Conservation (phyloP, 2,329 filamentous ascomycete genomes). For the Ceratocystis cubensis region DNA sequence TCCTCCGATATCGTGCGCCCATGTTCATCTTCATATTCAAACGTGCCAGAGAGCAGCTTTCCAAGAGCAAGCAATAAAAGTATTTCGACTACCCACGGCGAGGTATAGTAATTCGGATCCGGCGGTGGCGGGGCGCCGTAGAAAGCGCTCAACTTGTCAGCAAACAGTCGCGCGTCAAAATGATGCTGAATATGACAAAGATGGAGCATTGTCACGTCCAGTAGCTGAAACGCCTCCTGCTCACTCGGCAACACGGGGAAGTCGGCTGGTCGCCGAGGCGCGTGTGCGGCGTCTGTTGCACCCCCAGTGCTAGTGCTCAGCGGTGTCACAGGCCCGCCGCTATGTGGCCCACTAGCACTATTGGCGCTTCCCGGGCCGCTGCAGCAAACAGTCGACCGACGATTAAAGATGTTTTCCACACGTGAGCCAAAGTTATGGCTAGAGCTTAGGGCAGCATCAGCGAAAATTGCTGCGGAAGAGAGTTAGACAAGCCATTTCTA, state of each 20-base stretch:
- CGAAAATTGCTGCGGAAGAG: slow-evolving; percentile 20
- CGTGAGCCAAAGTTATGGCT: slow-evolving; percentile 23
- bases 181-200: slow-evolving; percentile 25
- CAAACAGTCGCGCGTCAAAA: slow-evolving; percentile 23
- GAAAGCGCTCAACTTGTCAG: slow-evolving; percentile 15
- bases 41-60: slow-evolving; percentile 17
- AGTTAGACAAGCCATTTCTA: neutral
- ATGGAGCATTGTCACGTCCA: slow-evolving; percentile 23
- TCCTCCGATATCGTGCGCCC: slow-evolving; percentile 17
- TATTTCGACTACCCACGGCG: slow-evolving; percentile 20
- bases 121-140: slow-evolving; percentile 8
- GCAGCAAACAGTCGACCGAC: slow-evolving; percentile 16
- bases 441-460: slow-evolving; percentile 21
- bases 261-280: neutral
- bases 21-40: slow-evolving; percentile 17
- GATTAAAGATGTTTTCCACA: slow-evolving; percentile 22
- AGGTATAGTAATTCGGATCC: slow-evolving; percentile 17
- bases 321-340: slow-evolving; percentile 14
- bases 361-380: neutral
- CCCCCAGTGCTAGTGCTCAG: neutral
- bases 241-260: slow-evolving; percentile 20
- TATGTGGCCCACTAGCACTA: neutral
- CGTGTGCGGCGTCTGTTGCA: neutral
- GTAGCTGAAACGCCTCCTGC: slow-evolving; percentile 22
- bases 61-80: slow-evolving; percentile 19